phyloP scores from a whole-genome alignment of 106 monocot species.

The Vanilla planifolia region DNA sequence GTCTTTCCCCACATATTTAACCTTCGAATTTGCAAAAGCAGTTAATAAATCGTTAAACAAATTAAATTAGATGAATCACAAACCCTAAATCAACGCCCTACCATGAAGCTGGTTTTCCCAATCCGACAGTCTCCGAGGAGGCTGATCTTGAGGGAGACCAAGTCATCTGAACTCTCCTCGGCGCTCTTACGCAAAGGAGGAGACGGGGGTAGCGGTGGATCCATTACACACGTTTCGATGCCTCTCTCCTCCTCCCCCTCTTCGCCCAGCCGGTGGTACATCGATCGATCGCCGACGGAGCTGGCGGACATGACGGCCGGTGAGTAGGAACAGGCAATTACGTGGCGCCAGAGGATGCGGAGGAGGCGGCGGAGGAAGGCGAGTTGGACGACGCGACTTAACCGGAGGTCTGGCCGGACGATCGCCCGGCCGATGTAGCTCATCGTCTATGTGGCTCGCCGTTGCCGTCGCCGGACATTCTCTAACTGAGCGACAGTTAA shows the following conservation, averaged over 20 bases:
- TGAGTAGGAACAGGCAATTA: constrained; percentile 1
- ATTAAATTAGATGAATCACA: neutral
- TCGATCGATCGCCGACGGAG: neutral
- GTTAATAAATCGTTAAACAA: neutral
- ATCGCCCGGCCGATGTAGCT: constrained; percentile 5
- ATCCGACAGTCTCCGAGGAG: constrained; percentile 72
- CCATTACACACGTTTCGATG: too few relatives aligned
- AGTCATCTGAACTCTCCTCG: constrained; percentile 31
- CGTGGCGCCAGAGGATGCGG: constrained; percentile 19
- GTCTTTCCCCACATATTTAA: constrained; percentile 59
- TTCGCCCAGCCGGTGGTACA: constrained; percentile 11
- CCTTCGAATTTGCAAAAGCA: constrained; percentile 22
- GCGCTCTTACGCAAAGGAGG: neutral
- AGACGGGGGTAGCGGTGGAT: neutral
- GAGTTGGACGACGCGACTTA: constrained; percentile 13
- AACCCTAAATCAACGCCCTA: constrained; percentile 2
- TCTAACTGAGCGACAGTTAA: too few relatives aligned
- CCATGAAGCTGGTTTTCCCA: constrained; percentile 95
- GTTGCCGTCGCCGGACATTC: neutral
- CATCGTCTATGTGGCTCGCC: constrained; percentile 9
- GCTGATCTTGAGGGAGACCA: constrained; percentile 68
- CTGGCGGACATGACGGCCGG: neutral
- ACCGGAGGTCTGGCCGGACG: constrained; percentile 10
- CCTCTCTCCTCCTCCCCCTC: neutral
- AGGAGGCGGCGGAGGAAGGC: constrained; percentile 16